Percentiles rank a stretch among this genome's conserved stretches.
Evolutionary conservation across 768 basidiomycete species (phyloP).

Genomic region (Solioccasus polychromus): DNA sequence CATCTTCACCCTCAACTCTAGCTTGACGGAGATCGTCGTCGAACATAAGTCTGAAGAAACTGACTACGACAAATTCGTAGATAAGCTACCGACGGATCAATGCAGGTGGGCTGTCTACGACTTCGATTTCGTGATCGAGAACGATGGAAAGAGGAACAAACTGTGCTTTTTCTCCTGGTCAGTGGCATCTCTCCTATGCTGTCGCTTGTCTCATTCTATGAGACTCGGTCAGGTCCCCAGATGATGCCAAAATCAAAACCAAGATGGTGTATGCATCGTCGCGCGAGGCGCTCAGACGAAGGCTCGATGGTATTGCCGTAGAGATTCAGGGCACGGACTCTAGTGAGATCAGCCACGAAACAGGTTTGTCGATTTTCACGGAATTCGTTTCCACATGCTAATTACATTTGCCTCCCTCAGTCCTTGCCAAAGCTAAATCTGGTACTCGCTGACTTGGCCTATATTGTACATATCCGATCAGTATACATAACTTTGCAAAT

Average conservation of each 20-base stretch:
- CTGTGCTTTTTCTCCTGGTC: conserved; percentile 85
- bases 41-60: conserved; percentile 51
- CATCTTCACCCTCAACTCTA: conserved; percentile 65
- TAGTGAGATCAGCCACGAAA: conserved; percentile 67
- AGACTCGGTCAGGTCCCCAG: conserved; percentile 81
- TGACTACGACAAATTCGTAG: conserved; percentile 72
- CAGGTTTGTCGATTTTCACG: conserved; percentile 44
- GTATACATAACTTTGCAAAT: conserved; percentile 6
- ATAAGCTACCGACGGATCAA: conserved; percentile 64
- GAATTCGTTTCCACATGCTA: neutral
- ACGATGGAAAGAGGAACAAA: conserved; percentile 81
- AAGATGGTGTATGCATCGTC: conserved; percentile 98
- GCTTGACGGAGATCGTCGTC: conserved; percentile 70
- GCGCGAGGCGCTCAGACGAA: conserved; percentile 71
- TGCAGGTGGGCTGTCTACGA: conserved; percentile 92
- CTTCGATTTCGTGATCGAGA: conserved; percentile 77
- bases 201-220: no score
- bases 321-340: conserved; percentile 88
- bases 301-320: conserved; percentile 71
- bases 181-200: conserved; percentile 40
- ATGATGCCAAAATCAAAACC: conserved; percentile 75
- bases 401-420: conserved; percentile 9
- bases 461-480: conserved; percentile 11
- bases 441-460: conserved; percentile 13
- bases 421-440: conserved; percentile 13